A percentile compares a stretch with the other conserved stretches of the same genome.
Evolutionary conservation across 345 rosid genomes (phyloP).

Genomic region (Kernera saxatilis): DNA sequence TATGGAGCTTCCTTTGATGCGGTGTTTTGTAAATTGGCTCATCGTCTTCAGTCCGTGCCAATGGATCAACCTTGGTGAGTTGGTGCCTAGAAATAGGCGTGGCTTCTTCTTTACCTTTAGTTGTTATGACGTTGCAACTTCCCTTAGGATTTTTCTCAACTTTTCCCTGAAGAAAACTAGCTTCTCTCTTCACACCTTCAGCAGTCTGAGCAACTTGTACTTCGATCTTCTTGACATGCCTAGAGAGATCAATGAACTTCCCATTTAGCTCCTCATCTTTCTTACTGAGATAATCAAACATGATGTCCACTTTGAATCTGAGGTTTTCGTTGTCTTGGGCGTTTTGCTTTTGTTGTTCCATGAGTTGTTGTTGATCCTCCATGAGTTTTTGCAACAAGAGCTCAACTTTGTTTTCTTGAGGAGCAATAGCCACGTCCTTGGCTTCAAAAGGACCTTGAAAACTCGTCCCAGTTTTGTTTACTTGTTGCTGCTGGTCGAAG

Average conservation of each 20-base stretch:
- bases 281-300: neutral
- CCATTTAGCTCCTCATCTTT: accelerated
- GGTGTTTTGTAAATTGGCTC: too few relatives aligned
- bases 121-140: neutral
- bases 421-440: neutral
- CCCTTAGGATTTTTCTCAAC: neutral
- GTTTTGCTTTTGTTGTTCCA: neutral
- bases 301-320: neutral
- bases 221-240: neutral
- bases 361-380: neutral
- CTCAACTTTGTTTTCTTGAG: neutral
- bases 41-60: neutral
- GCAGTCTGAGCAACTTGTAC: neutral
- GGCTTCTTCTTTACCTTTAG: too few relatives aligned
- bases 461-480: too few relatives aligned
- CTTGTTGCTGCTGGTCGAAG: too few relatives aligned
- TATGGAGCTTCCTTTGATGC: too few relatives aligned
- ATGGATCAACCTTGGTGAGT: neutral
- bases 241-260: neutral
- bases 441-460: too few relatives aligned
- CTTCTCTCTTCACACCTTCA: neutral
- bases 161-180: neutral
- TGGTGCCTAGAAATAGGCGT: neutral
- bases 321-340: neutral
- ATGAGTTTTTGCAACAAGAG: neutral